Base-by-base conservation (phyloP, 2,329 filamentous ascomycete genomes). In the Cladosporium colombiae region DNA sequence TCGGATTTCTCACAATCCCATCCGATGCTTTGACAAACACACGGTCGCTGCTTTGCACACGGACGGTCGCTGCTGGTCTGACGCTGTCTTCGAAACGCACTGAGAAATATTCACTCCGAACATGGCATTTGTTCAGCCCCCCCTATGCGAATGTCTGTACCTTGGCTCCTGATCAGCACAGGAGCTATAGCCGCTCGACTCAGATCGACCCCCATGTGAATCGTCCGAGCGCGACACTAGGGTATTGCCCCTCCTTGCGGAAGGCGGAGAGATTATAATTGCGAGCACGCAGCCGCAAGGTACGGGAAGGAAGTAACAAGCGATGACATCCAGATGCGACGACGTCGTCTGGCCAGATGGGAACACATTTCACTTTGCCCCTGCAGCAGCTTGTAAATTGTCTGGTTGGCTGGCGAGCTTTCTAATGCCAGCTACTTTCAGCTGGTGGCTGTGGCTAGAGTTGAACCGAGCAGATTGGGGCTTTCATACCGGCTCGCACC, bases 161-260 rank as follows among this genome's bases (percentile, higher is more conserved):
- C 46, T 46, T 21, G 40, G 50, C 61, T 63, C 61, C 61, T 63
- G 61, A 63, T 63, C 61, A 55, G 50, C 61, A 49, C 21, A 33
- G 27, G 33, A 46, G 59, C 29, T 37, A 25, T n/a, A 53, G 35
- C 23, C 50, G 21, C 27, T 21, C 33, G 37, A 44, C n/a, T 35
- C 50, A 44, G 61, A 63, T 63, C 61, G 50, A 56, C 27, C 27
- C 40, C 40, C 61, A 63, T 63, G 61, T 63, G 50, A 63, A 44
- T 56, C 37, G 61, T 63, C 50, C 61, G 61, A 63, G 61, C 61
- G 55, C 50, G 5, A 18, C 61, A 40, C 61, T 63, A 63, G 23
- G 50, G 44, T 63, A 27, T 52, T 56, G 50, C 61, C 61, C 61
- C 61, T 63, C 61, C 61, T 63, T 63, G 61, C 50, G 23, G 49